phyloP scores from a whole-genome alignment of 2,329 filamentous ascomycete genomes.

The Trichoderma koningiopsis region DNA sequence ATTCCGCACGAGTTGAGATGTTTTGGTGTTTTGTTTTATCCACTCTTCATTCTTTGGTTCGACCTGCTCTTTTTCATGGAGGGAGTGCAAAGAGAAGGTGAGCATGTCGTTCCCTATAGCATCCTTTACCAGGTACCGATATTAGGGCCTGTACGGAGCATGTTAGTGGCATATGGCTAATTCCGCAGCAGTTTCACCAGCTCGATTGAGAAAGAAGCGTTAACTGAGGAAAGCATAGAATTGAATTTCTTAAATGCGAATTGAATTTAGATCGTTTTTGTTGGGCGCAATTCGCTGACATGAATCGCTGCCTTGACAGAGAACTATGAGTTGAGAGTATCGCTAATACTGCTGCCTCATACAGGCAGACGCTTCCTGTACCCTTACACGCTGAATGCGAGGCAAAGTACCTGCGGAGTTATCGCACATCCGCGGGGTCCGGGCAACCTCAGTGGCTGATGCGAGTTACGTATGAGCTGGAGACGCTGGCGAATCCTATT shows the following conservation, averaged over 20 bases:
- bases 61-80: neutral
- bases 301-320: neutral
- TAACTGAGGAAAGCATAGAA: neutral
- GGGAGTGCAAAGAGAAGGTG: neutral
- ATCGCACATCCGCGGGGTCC: constrained; percentile 1
- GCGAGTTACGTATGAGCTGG: neutral
- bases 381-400: neutral
- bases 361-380: neutral
- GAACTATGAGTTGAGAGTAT: neutral
- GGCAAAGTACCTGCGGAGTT: neutral
- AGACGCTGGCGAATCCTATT: neutral
- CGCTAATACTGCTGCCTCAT: neutral
- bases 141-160: neutral
- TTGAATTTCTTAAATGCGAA: neutral
- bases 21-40: neutral
- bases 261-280: neutral
- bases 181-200: neutral
- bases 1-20: neutral
- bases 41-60: neutral
- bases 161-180: neutral
- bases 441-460: neutral
- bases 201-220: neutral
- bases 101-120: neutral
- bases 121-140: neutral
- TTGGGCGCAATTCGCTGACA: neutral